Evolutionary conservation across 2,329 filamentous ascomycete genomes (phyloP).

Genomic region (Xylaria sp.): DNA sequence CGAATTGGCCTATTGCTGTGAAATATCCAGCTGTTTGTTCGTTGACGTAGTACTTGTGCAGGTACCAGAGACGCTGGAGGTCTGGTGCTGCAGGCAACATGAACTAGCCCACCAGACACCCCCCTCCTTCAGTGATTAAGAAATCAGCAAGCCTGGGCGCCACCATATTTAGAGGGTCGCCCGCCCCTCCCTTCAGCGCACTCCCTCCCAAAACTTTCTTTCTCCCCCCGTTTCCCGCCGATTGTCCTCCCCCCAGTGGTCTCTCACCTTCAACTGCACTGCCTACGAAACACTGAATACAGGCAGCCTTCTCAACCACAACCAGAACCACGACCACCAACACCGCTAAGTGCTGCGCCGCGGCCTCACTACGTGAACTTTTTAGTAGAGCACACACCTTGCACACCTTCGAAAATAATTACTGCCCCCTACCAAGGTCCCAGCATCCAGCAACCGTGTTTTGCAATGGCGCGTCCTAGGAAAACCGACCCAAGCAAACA

Average conservation of each 20-base stretch:
- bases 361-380: not conserved
- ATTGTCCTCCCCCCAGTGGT: slow-evolving; percentile 18
- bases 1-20: slow-evolving; percentile 1
- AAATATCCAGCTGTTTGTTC: slow-evolving; percentile 9
- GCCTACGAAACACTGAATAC: not conserved
- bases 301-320: too few species aligned
- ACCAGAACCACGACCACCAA: not conserved
- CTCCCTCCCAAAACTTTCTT: slow-evolving; percentile 31
- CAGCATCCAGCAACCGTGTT: not conserved
- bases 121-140: slow-evolving; percentile 31
- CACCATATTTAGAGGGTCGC: slow-evolving; percentile 34
- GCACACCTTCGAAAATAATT: not conserved
- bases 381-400: not conserved
- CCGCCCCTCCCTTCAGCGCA: slow-evolving; percentile 32
- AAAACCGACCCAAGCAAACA: slow-evolving; percentile 44
- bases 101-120: slow-evolving; percentile 19
- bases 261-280: slow-evolving; percentile 5
- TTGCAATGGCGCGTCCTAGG: slow-evolving; percentile 45
- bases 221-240: slow-evolving; percentile 22
- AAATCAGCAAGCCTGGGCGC: slow-evolving; percentile 33
- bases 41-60: slow-evolving; percentile 8
- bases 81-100: slow-evolving; percentile 4
- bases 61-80: slow-evolving; percentile 2
- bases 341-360: not conserved
- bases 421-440: too few species aligned